Percentiles rank a stretch among this genome's conserved stretches.
Conservation (phyloP, 2,329 filamentous ascomycete species). For the Chrysosphaeria jannelii region DNA sequence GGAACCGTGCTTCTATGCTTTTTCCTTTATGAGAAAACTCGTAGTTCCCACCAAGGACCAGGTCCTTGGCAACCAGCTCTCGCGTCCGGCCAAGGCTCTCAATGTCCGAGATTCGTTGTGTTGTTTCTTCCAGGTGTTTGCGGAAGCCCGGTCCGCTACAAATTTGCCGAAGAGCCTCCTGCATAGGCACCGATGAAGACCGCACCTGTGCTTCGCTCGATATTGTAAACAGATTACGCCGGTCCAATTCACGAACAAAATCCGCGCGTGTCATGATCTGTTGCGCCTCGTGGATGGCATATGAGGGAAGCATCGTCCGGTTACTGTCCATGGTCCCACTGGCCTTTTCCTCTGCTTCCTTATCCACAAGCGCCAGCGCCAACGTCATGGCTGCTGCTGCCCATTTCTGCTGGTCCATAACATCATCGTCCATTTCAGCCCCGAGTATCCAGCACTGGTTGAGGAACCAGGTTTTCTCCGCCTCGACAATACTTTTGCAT, state of each 20-base stretch:
- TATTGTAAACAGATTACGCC: conserved; percentile 85
- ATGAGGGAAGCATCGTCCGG: conserved; percentile 38
- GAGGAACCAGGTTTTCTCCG: conserved; percentile 47
- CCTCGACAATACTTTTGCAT: conserved; percentile 33
- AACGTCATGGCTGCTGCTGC: conserved; percentile 79
- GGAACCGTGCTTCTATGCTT: conserved; percentile 3
- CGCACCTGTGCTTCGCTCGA: conserved; percentile 64
- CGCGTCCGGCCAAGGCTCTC: conserved; percentile 82
- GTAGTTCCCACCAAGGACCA: conserved; percentile 64
- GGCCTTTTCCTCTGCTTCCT: conserved; percentile 19
- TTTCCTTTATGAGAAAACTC: conserved; percentile 14
- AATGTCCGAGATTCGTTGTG: conserved; percentile 70
- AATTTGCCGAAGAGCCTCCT: conserved; percentile 65
- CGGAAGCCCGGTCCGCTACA: conserved; percentile 51
- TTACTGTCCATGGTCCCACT: background rate
- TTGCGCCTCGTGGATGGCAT: conserved; percentile 54
- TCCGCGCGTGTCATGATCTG: conserved; percentile 89
- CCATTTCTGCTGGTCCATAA: conserved; percentile 58
- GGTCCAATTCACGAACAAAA: conserved; percentile 79
- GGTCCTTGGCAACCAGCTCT: conserved; percentile 81
- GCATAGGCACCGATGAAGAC: conserved; percentile 89
- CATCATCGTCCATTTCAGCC: conserved; percentile 35
- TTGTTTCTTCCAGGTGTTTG: conserved; percentile 49
- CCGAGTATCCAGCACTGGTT: conserved; percentile 51
- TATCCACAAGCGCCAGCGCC: conserved; percentile 68